phyloP scores from a whole-genome alignment of 192 early-diverging fungal genomes.

The Linnemannia exigua region DNA sequence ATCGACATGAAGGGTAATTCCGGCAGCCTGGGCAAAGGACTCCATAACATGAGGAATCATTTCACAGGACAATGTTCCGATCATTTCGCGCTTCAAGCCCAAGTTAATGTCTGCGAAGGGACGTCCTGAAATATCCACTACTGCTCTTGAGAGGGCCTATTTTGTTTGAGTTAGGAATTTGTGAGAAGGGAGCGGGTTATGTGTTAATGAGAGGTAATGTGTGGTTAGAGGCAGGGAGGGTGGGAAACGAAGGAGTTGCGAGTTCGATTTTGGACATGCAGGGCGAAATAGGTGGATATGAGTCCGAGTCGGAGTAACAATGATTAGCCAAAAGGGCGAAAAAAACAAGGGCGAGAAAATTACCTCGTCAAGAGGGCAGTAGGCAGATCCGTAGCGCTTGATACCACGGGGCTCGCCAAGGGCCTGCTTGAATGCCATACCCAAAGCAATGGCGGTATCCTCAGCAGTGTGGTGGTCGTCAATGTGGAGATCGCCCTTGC shows the following conservation, averaged over 20 bases:
- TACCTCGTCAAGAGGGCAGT: conserved; percentile 96
- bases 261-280: not conserved
- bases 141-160: conserved; percentile 90
- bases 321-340: not conserved
- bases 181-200: not conserved
- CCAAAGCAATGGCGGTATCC: conserved; percentile 94
- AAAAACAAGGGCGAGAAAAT: not conserved
- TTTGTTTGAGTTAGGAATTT: not conserved
- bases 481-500: conserved; percentile 95
- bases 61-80: conserved; percentile 93
- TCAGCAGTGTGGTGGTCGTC: conserved; percentile 99
- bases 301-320: not conserved
- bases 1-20: conserved; percentile 98
- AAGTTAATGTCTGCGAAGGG: conserved; percentile 88
- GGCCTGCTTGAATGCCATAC: conserved; percentile 94
- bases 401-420: conserved; percentile 92
- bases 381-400: conserved; percentile 93
- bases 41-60: conserved; percentile 99
- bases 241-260: not conserved
- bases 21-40: conserved; percentile 92
- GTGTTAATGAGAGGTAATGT: not conserved
- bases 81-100: conserved; percentile 91
- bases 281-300: not conserved
- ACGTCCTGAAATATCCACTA: conserved; percentile 98
- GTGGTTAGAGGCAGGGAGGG: not conserved